phyloP scores from a whole-genome alignment of 1,284 basidiomycete genomes.

The Neonothopanus nambi region DNA sequence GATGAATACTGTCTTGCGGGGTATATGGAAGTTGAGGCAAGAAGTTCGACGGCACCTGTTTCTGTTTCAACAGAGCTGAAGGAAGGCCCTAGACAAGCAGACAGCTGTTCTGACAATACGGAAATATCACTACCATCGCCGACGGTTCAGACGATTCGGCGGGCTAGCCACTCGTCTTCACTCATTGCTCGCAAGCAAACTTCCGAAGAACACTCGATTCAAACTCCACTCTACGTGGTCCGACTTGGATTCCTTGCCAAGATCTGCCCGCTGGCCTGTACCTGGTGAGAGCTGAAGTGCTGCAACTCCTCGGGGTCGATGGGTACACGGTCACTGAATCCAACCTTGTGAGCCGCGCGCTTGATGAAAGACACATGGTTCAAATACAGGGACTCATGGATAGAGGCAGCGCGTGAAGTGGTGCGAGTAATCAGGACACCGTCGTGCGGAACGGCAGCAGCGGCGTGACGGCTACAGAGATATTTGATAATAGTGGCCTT shows the following conservation, averaged over 20 bases:
- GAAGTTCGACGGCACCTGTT: no score
- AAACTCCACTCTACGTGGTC: constrained; percentile 33
- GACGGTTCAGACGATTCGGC: no score
- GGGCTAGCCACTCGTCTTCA: no score
- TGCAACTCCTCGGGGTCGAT: constrained; percentile 84
- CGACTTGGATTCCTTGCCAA: constrained; percentile 79
- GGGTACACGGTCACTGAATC: constrained; percentile 78
- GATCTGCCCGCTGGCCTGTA: constrained; percentile 71
- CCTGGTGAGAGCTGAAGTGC: constrained; percentile 84
- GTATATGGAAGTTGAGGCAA: no score
- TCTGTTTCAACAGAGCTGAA: no score
- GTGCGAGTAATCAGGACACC: constrained; percentile 86
- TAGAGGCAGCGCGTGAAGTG: constrained; percentile 85
- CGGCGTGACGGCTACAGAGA: constrained; percentile 72
- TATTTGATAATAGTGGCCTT: constrained; percentile 88
- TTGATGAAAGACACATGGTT: constrained; percentile 91
- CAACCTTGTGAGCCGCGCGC: constrained; percentile 82
- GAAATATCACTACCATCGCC: no score
- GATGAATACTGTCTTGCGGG: no score
- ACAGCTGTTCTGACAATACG: no score
- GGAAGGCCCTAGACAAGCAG: no score
- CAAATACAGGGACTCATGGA: constrained; percentile 92
- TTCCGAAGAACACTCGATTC: no score
- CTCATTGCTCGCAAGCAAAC: no score
- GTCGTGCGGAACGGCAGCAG: constrained; percentile 42